phyloP scores from a whole-genome alignment of 1,284 basidiomycete species.

The Ustilago tritici region DNA sequence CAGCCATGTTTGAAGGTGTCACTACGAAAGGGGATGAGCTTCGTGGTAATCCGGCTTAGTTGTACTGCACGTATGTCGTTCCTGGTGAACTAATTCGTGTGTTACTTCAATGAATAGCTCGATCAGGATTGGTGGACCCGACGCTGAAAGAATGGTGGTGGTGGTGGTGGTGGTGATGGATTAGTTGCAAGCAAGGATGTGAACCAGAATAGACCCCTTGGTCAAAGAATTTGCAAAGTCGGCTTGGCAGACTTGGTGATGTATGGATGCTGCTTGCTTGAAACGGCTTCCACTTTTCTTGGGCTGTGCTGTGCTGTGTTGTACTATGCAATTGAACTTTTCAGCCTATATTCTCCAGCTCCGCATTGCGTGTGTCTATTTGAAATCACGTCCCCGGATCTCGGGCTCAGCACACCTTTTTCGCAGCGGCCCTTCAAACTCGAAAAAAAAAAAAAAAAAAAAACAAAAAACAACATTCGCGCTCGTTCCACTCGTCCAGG shows the following conservation, averaged over 20 bases:
- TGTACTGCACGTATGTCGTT: too few species aligned
- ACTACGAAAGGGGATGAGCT: neutral
- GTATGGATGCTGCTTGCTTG: neutral
- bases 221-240: neutral
- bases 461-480: neutral
- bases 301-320: conserved; percentile 16
- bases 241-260: conserved; percentile 17
- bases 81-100: too few species aligned
- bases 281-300: neutral
- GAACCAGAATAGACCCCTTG: too few species aligned
- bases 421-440: conserved; percentile 33
- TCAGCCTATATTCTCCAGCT: conserved; percentile 4
- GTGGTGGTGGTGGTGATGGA: neutral
- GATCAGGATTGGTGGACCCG: neutral
- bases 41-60: too few species aligned
- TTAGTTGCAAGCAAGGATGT: too few species aligned
- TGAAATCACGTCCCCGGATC: conserved; percentile 3
- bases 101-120: neutral
- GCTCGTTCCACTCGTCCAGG: neutral
- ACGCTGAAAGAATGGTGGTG: neutral
- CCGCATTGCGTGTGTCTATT: neutral
- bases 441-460: conserved; percentile 25
- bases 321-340: neutral
- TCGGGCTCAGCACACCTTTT: conserved; percentile 6
- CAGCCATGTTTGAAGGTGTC: conserved; percentile 33